Evolutionary conservation across 108 stramenopile species (phyloP), one percentile per base, ranked within the genome.

Genomic region (Schizochytrium sp.): DNA sequence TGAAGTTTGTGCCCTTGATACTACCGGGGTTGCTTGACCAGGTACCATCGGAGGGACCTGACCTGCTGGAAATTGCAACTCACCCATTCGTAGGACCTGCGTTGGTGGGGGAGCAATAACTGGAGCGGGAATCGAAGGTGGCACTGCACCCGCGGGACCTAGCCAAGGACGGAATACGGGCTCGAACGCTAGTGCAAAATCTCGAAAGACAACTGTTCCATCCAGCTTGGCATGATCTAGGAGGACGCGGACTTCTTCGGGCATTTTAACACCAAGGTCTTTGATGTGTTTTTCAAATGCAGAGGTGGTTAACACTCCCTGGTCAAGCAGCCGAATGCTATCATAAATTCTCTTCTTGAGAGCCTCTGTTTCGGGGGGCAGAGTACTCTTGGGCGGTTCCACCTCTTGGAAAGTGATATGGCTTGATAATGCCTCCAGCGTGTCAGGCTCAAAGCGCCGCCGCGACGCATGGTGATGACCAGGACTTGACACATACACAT

Each of bases 171-270:
- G 76, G 28, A 83, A 83, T 5, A 83, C 47, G 12, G 76, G 76
- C 47, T 83, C 76, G 55, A 83, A 83, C 10, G 76, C 76, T 47
- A 83, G 76, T 12, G 76, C 76, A 40, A 83, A 83, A 5, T 83
- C 50, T 12, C 53, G 76, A 1, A 83, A 83, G 47, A 55, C 55
- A 53, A 83, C 76, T 5, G 2, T 83, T 5, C 76, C 76, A 28
- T 83, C 76, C 49, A 55, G 50, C 47, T 28, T 83, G 5, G 76
- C 76, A 2, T 83, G 47, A 5, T 13, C 76, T 10, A 83, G 50
- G 28, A 83, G 28, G 5, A 38, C 28, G 3, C 50, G 47, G 76
- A 83, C 76, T 2, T 83, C 76, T 10, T 10, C 76, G 55, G 76
- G 47, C 76, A 55, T 55, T 53, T 46, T 53, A 2, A 83, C 76